A percentile compares a stretch with the other conserved stretches of the same genome.
Conservation (phyloP, 352 stramenopile genomes). For the Elongisporangium undulatum region DNA sequence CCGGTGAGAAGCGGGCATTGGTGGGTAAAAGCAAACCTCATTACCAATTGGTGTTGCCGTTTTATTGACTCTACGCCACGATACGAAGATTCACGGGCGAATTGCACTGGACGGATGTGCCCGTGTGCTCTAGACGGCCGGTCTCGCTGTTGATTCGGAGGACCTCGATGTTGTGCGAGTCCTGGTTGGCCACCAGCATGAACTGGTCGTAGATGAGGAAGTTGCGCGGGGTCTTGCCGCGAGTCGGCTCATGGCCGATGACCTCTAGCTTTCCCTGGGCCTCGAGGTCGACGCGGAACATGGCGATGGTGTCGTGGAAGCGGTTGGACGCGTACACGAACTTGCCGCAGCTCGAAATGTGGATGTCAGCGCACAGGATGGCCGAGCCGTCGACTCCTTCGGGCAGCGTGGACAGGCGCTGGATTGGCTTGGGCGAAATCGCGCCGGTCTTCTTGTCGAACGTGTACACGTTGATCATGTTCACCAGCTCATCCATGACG, state of each 20-base stretch:
- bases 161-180: conserved; percentile 51
- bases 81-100: too few species aligned
- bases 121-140: conserved; percentile 33
- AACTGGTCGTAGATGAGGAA: conserved; percentile 45
- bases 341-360: conserved; percentile 41
- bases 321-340: conserved; percentile 72
- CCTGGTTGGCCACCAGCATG: conserved; percentile 59
- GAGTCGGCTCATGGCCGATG: conserved; percentile 34
- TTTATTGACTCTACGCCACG: too few species aligned
- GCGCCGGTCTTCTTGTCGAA: conserved; percentile 36
- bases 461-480: conserved; percentile 53
- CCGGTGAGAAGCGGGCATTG: too few species aligned
- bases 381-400: conserved; percentile 32
- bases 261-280: conserved; percentile 23
- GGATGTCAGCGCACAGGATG: conserved; percentile 36
- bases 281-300: conserved; percentile 34
- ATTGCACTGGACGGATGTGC: conserved; percentile 29
- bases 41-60: too few species aligned
- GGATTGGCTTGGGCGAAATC: conserved; percentile 33
- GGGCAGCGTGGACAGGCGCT: conserved; percentile 66
- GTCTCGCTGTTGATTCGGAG: conserved; percentile 39
- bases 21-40: too few species aligned
- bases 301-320: conserved; percentile 56
- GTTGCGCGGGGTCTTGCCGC: conserved; percentile 34
- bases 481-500: conserved; percentile 67